phyloP scores from a whole-genome alignment of 2,329 filamentous ascomycete genomes.

The Claviceps africana region DNA sequence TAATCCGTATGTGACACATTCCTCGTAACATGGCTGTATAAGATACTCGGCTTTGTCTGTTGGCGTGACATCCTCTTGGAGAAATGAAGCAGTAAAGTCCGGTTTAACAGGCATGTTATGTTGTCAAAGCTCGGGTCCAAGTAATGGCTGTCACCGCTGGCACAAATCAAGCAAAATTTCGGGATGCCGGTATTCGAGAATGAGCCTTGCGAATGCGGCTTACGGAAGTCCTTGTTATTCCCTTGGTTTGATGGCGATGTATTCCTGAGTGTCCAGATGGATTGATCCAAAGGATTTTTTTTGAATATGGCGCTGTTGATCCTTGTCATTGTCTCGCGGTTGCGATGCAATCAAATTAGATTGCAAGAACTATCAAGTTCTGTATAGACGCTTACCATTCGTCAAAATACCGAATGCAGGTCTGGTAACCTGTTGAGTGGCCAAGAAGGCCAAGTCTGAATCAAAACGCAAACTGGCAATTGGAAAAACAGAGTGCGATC shows the following conservation, averaged over 20 bases:
- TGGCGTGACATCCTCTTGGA: background rate
- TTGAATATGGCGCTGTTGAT: background rate
- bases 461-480: background rate
- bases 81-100: background rate
- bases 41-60: background rate
- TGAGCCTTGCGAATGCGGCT: background rate
- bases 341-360: conserved; percentile 13
- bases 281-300: too few relatives aligned
- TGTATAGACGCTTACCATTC: conserved; percentile 6
- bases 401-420: background rate
- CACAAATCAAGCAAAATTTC: background rate
- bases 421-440: background rate
- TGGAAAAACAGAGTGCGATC: background rate
- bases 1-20: background rate
- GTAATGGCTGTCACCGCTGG: background rate
- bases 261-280: background rate
- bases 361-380: conserved; percentile 9
- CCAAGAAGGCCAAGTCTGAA: background rate
- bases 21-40: background rate
- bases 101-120: background rate
- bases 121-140: background rate
- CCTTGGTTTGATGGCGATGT: background rate
- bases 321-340: conserved; percentile 6
- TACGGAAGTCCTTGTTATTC: background rate
- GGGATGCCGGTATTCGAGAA: background rate